Conservation (phyloP, 768 basidiomycete genomes). For the Clavulina sp. region DNA sequence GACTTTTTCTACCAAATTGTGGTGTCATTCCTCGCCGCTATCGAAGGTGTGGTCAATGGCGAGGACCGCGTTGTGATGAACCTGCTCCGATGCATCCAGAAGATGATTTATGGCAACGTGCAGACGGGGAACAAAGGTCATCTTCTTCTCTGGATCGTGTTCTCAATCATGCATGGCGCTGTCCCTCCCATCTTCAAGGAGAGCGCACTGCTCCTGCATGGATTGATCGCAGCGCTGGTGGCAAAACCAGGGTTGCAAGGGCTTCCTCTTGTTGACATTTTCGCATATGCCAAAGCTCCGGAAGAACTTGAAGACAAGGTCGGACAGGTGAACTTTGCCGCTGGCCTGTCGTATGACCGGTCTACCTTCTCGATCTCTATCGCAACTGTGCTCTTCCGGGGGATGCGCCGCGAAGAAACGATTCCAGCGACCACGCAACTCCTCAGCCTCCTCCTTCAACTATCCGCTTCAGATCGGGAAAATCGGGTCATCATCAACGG, state of each 20-base stretch:
- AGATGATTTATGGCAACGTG: slow-evolving; percentile 52
- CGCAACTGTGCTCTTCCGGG: slow-evolving; percentile 73
- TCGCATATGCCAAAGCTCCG: slow-evolving; percentile 38
- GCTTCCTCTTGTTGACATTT: background rate
- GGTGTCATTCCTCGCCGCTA: slow-evolving; percentile 61
- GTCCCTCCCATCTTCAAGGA: slow-evolving; percentile 44
- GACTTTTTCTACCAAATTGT: slow-evolving; percentile 88
- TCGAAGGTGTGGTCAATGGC: slow-evolving; percentile 36
- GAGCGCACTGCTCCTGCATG: slow-evolving; percentile 50
- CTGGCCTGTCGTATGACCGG: slow-evolving; percentile 66
- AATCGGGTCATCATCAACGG: background rate
- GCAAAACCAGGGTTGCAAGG: slow-evolving; percentile 37
- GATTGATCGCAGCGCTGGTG: slow-evolving; percentile 47
- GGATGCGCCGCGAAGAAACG: slow-evolving; percentile 43
- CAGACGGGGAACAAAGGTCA: slow-evolving; percentile 53
- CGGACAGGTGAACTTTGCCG: slow-evolving; percentile 49
- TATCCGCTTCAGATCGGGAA: slow-evolving; percentile 19
- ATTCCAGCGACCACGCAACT: slow-evolving; percentile 30
- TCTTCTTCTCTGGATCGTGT: slow-evolving; percentile 74
- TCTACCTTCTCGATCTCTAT: slow-evolving; percentile 65
- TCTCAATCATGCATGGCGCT: slow-evolving; percentile 65
- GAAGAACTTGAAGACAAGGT: slow-evolving; percentile 47
- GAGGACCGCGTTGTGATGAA: slow-evolving; percentile 57
- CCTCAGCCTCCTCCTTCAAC: slow-evolving; percentile 26
- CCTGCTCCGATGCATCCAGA: slow-evolving; percentile 76